A percentile compares a stretch with the other conserved stretches of the same genome.
Conservation (phyloP, 371 early-diverging fungal species). For the Actinomortierella wolfii region DNA sequence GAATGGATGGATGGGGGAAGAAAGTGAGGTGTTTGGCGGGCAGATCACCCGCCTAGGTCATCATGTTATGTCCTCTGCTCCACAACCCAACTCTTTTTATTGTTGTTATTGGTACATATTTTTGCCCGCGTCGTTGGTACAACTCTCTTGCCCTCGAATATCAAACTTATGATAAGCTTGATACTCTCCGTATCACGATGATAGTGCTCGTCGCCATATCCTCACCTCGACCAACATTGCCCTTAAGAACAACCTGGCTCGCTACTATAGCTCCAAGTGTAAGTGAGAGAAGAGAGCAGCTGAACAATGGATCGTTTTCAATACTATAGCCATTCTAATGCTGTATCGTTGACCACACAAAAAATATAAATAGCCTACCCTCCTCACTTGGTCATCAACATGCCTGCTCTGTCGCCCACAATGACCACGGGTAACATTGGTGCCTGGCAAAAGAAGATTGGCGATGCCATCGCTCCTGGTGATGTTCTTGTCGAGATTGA, state of each 20-base stretch:
- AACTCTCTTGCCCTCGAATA: too few relatives aligned
- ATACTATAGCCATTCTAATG: not conserved
- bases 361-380: slow-evolving; percentile 67
- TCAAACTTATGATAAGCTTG: not conserved
- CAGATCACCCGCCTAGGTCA: too few relatives aligned
- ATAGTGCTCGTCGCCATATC: slow-evolving; percentile 33
- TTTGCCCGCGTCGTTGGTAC: too few relatives aligned
- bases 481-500: slow-evolving; percentile 98
- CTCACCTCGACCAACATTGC: slow-evolving; percentile 23
- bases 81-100: too few relatives aligned
- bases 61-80: too few relatives aligned
- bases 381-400: slow-evolving; percentile 86
- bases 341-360: slow-evolving; percentile 1
- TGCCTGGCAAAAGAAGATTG: slow-evolving; percentile 93
- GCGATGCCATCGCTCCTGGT: slow-evolving; percentile 93
- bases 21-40: too few relatives aligned
- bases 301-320: not conserved
- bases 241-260: slow-evolving; percentile 39
- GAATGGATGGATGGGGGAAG: too few relatives aligned
- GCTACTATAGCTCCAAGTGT: slow-evolving; percentile 67
- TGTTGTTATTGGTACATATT: too few relatives aligned
- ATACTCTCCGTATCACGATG: not conserved
- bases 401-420: slow-evolving; percentile 99
- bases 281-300: slow-evolving; percentile 24
- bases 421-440: slow-evolving; percentile 98